These are phyloP conservation scores for Alternaria sp. DNA, from an alignment of 2,329 filamentous ascomycete species.

Conservation along the genomic window DNA sequence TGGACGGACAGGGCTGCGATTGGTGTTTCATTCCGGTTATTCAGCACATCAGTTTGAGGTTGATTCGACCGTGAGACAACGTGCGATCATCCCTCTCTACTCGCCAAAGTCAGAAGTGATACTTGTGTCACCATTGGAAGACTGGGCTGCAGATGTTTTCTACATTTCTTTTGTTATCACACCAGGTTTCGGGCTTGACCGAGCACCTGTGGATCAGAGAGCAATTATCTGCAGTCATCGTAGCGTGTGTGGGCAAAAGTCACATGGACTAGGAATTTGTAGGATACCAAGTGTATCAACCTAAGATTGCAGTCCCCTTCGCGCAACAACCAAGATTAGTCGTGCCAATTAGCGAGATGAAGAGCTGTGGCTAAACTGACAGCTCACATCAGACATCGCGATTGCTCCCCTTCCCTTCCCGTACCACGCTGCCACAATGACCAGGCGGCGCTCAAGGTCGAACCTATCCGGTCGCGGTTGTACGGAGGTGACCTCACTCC, in stretches of 20 bases:
- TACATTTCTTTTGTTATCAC: not conserved
- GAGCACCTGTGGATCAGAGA: not conserved
- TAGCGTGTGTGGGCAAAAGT: not conserved
- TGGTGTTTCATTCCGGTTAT: not conserved
- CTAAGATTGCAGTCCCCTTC: conserved; percentile 10
- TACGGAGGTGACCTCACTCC: conserved; percentile 25
- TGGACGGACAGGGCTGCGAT: conserved; percentile 3
- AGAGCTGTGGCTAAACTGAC: conserved; percentile 14
- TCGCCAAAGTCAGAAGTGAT: not conserved
- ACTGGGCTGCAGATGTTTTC: not conserved
- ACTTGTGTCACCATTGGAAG: not conserved
- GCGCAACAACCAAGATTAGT: conserved; percentile 21
- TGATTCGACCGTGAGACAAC: conserved; percentile 10
- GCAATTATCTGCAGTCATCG: not conserved
- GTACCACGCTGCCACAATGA: conserved; percentile 18
- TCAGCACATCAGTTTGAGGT: conserved; percentile 8
- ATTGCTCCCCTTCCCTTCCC: conserved; percentile 3
- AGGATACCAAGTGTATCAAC: conserved; percentile 7
- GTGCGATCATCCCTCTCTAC: conserved; percentile 2
- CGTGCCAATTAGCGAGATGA: conserved; percentile 25
- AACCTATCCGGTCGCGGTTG: conserved; percentile 19
- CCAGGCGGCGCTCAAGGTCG: conserved; percentile 17
- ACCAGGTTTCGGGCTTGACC: not conserved
- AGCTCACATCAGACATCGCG: conserved; percentile 16
- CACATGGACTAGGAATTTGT: not conserved